Conservation (phyloP, 2,329 filamentous ascomycete species). For the Colletotrichum kahawae region DNA sequence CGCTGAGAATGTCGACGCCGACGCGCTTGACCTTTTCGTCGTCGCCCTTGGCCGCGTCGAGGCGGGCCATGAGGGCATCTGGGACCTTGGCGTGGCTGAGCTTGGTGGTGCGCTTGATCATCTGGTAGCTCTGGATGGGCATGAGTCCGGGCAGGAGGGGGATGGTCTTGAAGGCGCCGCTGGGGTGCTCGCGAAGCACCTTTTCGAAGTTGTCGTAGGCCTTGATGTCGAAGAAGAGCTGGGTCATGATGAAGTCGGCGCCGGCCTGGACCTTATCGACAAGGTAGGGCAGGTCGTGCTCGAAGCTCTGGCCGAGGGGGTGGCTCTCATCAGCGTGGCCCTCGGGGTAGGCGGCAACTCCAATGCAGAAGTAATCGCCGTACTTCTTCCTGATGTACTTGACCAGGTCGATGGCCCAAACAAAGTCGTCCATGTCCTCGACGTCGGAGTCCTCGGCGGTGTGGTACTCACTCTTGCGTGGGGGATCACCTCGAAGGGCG, state of each 20-base stretch:
- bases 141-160: conserved; percentile 94
- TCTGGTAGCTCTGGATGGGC: conserved; percentile 97
- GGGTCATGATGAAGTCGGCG: conserved; percentile 98
- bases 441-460: conserved; percentile 64
- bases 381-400: conserved; percentile 85
- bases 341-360: conserved; percentile 93
- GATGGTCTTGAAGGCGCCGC: conserved; percentile 83
- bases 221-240: conserved; percentile 90
- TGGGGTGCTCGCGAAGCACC: conserved; percentile 78
- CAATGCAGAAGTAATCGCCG: conserved; percentile 95
- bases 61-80: conserved; percentile 67
- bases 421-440: conserved; percentile 77
- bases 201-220: conserved; percentile 84
- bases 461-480: conserved; percentile 85
- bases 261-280: conserved; percentile 91
- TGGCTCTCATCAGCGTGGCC: conserved; percentile 92
- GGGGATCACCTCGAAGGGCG: conserved; percentile 89
- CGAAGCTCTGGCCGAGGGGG: conserved; percentile 70
- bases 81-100: conserved; percentile 89
- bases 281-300: conserved; percentile 86
- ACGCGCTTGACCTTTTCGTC: conserved; percentile 82
- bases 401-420: conserved; percentile 88
- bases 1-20: conserved; percentile 81
- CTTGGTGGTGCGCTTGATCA: conserved; percentile 92
- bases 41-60: conserved; percentile 77